phyloP scores from a whole-genome alignment of 1,284 basidiomycete species.

The Rhodotorula sp. region DNA sequence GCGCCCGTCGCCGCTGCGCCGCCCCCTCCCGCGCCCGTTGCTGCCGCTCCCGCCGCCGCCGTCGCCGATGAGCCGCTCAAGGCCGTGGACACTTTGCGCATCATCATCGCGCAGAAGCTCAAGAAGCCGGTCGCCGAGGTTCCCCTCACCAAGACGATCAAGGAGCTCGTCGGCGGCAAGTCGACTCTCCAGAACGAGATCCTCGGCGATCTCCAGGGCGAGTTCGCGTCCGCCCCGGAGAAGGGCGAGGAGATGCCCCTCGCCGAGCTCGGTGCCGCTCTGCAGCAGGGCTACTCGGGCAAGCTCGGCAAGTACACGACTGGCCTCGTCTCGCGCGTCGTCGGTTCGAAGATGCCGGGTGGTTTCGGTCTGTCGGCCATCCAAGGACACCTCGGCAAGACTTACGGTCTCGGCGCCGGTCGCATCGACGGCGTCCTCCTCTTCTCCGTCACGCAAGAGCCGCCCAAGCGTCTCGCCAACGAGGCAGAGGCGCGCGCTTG shows the following conservation, averaged over 20 bases:
- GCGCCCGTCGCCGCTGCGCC: constrained; percentile 52
- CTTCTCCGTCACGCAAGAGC: constrained; percentile 86
- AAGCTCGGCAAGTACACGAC: constrained; percentile 94
- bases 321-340: constrained; percentile 83
- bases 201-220: constrained; percentile 46
- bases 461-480: constrained; percentile 85
- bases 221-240: constrained; percentile 75
- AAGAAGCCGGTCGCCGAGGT: constrained; percentile 92
- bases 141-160: constrained; percentile 91
- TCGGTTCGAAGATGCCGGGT: constrained; percentile 97
- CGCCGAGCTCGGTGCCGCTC: constrained; percentile 86
- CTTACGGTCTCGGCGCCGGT: constrained; percentile 86
- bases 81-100: constrained; percentile 82
- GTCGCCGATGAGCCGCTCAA: constrained; percentile 89
- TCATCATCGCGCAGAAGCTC: constrained; percentile 94
- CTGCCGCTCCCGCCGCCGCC: constrained; percentile 63
- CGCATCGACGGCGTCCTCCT: constrained; percentile 90
- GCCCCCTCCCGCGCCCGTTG: constrained; percentile 50
- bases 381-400: constrained; percentile 82
- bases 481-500: constrained; percentile 91
- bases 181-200: constrained; percentile 67
- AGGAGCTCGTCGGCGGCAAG: constrained; percentile 97
- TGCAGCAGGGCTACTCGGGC: constrained; percentile 78
- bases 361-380: constrained; percentile 96
- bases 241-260: constrained; percentile 96